Evolutionary conservation across 1,284 basidiomycete genomes (phyloP), one percentile per base, ranked within the genome.

Genomic region (Puccinia polysora): DNA sequence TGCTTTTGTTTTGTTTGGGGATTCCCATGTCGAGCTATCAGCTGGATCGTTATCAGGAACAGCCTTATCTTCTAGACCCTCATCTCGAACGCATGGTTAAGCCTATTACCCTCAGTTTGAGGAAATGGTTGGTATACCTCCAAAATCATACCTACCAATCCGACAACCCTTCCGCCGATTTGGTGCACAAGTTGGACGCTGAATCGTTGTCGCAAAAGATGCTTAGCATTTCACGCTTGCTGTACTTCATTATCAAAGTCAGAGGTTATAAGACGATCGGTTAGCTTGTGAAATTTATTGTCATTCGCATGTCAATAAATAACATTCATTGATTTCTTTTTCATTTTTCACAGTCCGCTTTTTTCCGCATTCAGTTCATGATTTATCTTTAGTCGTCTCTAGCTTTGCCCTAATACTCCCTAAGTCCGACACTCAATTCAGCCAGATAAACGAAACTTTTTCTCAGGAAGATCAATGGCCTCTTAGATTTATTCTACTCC

Each of bases 21-120:
- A 36, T 8, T 40, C 7, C 20, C 34, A 38, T 25, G 36, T 30
- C 15, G 20, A 38, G 23, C 14, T 4, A 14, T 3, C 74, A 97
- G 93, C 85, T 97, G 49, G 85, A 87, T 79, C 85, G 87, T 78
- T 98, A 97, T 78, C 93, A 97, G 78, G 94, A 97, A 73, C 90
- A 95, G 77, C 84, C 93, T 1, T 91, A 94, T 77, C 85, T 99
- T 0, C 84, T 97, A n/a, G 96, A 98, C 79, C 93, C 94, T n/a
- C 88, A 86, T 77, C 84, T 99, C n/a, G 89, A 93, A 77, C 79
- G 82, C 18, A 86, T 98, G 73, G 86, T 97, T 12, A 80, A 83
- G 1, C 93, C 94, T 0, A 86, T 90, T 2, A 87, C 91, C 58
- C 83, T 85, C 34, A 79, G 80, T n/a, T 80, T 96, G 50, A 86